Percentiles rank a stretch among this genome's conserved stretches.
phyloP scores from a whole-genome alignment of 176 grass and related monocot genomes.

The Saccharum officinarum region DNA sequence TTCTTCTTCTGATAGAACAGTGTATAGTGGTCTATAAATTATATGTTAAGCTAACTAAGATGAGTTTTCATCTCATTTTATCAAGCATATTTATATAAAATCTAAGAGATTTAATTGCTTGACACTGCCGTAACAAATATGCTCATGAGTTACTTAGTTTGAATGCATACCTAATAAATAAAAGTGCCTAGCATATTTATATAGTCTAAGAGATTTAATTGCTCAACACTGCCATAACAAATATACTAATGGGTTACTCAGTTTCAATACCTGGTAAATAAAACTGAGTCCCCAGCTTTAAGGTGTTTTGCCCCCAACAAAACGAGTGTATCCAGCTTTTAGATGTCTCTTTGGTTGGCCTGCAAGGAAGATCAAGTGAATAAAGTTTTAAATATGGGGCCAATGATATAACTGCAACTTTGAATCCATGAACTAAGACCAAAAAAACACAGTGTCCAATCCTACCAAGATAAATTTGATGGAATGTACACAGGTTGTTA shows the following conservation, averaged over 20 bases:
- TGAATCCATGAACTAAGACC: too few species aligned
- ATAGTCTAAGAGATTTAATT: too few species aligned
- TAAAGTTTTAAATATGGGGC: too few species aligned
- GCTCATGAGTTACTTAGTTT: neutral
- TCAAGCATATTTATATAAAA: neutral
- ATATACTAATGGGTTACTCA: too few species aligned
- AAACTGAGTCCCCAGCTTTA: slow-evolving; percentile 78
- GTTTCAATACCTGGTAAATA: slow-evolving; percentile 42
- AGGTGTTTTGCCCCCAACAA: slow-evolving; percentile 78
- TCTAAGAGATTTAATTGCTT: neutral
- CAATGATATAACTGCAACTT: too few species aligned
- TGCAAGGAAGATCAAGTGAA: slow-evolving; percentile 33
- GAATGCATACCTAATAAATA: slow-evolving; percentile 49
- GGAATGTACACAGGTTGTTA: too few species aligned
- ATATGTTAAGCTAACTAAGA: neutral
- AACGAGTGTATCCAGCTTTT: slow-evolving; percentile 84
- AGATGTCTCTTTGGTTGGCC: slow-evolving; percentile 85
- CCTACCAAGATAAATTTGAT: too few species aligned
- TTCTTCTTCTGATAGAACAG: neutral
- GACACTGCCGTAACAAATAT: neutral
- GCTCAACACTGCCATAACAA: too few species aligned
- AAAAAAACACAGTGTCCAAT: too few species aligned
- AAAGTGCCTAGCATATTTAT: too few species aligned
- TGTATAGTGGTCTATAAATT: too few species aligned
- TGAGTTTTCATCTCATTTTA: neutral